Conservation (phyloP, 805 yeast species). For the Cyberlindnera petersonii region DNA sequence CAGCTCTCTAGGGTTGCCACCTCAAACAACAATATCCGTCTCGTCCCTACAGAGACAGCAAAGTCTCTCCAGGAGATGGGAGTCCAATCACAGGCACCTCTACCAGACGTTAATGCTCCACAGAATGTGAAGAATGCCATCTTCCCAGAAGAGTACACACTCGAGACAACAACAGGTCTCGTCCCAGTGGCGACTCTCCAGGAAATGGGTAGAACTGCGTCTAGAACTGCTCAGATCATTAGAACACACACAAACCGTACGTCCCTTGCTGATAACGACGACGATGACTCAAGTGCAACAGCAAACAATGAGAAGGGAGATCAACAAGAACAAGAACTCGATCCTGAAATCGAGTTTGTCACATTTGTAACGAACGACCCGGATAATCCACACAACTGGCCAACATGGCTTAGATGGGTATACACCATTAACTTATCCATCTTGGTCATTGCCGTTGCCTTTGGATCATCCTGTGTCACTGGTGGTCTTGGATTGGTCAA, state of each 20-base stretch:
- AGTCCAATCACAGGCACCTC: slow-evolving; percentile 48
- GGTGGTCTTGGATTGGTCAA: slow-evolving; percentile 73
- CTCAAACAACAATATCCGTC: slow-evolving; percentile 27
- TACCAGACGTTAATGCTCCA: slow-evolving; percentile 56
- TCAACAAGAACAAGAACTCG: slow-evolving; percentile 36
- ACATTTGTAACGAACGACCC: slow-evolving; percentile 79
- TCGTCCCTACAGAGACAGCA: slow-evolving; percentile 67
- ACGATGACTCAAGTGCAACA: slow-evolving; percentile 28
- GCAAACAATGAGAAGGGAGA: slow-evolving; percentile 30
- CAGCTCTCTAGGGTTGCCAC: slow-evolving; percentile 23
- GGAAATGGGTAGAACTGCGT: slow-evolving; percentile 53
- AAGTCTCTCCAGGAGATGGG: slow-evolving; percentile 65
- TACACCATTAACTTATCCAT: slow-evolving; percentile 67
- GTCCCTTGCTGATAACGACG: slow-evolving; percentile 13
- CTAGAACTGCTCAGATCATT: slow-evolving; percentile 28
- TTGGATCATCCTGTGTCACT: slow-evolving; percentile 87
- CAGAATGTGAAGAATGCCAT: slow-evolving; percentile 54
- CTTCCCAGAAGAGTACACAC: slow-evolving; percentile 88
- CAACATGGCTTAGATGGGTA: slow-evolving; percentile 46
- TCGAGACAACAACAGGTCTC: slow-evolving; percentile 85
- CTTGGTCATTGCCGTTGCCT: slow-evolving; percentile 85
- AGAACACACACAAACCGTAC: slow-evolving; percentile 33
- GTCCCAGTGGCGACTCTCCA: slow-evolving; percentile 77
- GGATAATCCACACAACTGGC: slow-evolving; percentile 90
- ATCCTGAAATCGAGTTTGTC: slow-evolving; percentile 76